Percentiles rank a stretch among this genome's conserved stretches.
phyloP scores from a whole-genome alignment of 2,329 filamentous ascomycete genomes.

The Talaromyces sp. region DNA sequence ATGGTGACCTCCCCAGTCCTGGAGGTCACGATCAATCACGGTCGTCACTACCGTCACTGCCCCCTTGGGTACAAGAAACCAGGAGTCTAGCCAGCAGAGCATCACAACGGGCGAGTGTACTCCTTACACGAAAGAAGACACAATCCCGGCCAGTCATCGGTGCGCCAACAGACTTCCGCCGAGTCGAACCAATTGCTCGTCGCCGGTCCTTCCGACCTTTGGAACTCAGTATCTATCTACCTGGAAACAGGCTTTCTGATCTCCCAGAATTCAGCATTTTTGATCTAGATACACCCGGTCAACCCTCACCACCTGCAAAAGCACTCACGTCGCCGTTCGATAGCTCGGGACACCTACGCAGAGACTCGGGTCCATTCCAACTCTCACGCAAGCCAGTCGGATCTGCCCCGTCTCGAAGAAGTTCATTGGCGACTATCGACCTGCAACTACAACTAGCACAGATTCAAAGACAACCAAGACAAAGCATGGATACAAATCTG shows the following conservation, averaged over 20 bases:
- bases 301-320: constrained; percentile 33
- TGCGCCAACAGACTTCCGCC: constrained; percentile 42
- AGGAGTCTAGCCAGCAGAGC: constrained; percentile 37
- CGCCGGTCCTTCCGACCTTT: constrained; percentile 37
- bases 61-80: constrained; percentile 40
- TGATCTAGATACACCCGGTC: constrained; percentile 29
- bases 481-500: constrained; percentile 9
- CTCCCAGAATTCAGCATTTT: constrained; percentile 44
- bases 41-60: constrained; percentile 27
- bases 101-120: constrained; percentile 41
- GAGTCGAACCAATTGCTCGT: constrained; percentile 29
- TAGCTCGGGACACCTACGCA: constrained; percentile 22
- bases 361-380: constrained; percentile 28
- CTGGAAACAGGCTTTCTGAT: constrained; percentile 44
- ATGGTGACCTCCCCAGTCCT: constrained; percentile 40
- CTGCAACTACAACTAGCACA: constrained; percentile 12
- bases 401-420: constrained; percentile 26
- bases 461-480: constrained; percentile 2
- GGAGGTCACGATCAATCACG: constrained; percentile 30
- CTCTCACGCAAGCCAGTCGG: constrained; percentile 39
- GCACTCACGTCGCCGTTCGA: constrained; percentile 28
- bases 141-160: constrained; percentile 38
- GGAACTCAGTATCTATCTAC: constrained; percentile 47
- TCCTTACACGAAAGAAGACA: constrained; percentile 32
- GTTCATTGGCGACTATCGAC: constrained; percentile 16